Conservation (phyloP, 768 basidiomycete genomes). For the Boletus barrowsii region DNA sequence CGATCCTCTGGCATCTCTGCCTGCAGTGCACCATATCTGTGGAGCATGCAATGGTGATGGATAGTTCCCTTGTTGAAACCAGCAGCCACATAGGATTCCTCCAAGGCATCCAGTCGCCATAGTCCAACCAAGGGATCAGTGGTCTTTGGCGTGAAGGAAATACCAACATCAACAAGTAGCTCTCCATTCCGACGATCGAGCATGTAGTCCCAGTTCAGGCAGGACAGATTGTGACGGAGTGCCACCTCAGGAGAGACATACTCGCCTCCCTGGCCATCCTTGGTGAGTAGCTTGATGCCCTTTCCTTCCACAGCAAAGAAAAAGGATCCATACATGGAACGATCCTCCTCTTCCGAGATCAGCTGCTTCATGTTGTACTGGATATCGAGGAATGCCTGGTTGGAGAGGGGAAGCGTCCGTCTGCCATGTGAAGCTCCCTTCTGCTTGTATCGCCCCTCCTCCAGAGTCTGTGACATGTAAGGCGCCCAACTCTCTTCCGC, state of each 20-base stretch:
- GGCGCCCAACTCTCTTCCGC: neutral
- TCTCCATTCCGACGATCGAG: neutral
- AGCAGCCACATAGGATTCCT: too few relatives aligned
- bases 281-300: slow-evolving; percentile 14
- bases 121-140: neutral
- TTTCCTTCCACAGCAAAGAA: slow-evolving; percentile 15
- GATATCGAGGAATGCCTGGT: neutral
- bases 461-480: neutral
- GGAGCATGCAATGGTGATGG: too few relatives aligned
- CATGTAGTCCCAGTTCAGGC: slow-evolving; percentile 9
- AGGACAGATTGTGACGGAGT: neutral
- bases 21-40: too few relatives aligned
- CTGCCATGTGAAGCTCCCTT: neutral
- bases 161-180: neutral
- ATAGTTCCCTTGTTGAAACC: too few relatives aligned
- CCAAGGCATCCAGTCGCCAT: too few relatives aligned
- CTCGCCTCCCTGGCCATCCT: neutral
- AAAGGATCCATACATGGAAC: slow-evolving; percentile 8
- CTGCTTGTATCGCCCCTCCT: slow-evolving; percentile 5
- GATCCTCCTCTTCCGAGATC: too few relatives aligned
- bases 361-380: too few relatives aligned
- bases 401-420: neutral
- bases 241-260: neutral
- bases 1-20: slow-evolving; percentile 7
- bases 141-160: neutral